A percentile compares a stretch with the other conserved stretches of the same genome.
Evolutionary conservation across 2,329 filamentous ascomycete genomes (phyloP).

Genomic region (Colletotrichum sp.): DNA sequence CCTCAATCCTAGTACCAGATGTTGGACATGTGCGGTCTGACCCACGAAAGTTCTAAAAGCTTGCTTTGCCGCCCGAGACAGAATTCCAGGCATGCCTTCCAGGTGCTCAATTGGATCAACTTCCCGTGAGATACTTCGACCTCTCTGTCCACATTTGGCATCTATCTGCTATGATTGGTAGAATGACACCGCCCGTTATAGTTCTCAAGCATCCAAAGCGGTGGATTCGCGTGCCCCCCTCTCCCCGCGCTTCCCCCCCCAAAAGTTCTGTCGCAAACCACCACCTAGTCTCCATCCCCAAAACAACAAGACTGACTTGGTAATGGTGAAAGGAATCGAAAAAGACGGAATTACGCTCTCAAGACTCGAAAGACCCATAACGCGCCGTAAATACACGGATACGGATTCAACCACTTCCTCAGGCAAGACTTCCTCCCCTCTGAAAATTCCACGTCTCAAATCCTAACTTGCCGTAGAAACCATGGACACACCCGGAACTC

Average conservation of each 20-base stretch:
- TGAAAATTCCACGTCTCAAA: not conserved
- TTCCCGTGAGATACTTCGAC: not conserved
- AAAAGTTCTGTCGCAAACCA: not conserved
- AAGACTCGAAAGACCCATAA: not conserved
- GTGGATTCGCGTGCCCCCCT: not conserved
- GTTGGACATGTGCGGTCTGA: rapidly evolving
- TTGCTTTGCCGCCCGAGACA: not conserved
- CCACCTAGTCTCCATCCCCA: not conserved
- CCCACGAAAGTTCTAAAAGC: not conserved
- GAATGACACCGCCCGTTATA: not conserved
- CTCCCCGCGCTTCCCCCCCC: too few relatives aligned
- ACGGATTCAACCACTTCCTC: not conserved
- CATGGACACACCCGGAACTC: not conserved
- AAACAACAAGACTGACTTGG: not conserved
- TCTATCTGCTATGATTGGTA: not conserved
- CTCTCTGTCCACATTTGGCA: not conserved
- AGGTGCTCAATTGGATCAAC: not conserved
- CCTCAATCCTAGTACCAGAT: rapidly evolving
- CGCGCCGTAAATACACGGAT: not conserved
- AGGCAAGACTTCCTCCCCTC: not conserved
- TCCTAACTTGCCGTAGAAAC: not conserved
- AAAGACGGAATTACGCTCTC: not conserved
- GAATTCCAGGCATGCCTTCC: not conserved
- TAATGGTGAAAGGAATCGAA: not conserved
- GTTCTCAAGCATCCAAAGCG: not conserved